Conservation (phyloP, 75 land plant genomes). For the Azolla pinnata region DNA sequence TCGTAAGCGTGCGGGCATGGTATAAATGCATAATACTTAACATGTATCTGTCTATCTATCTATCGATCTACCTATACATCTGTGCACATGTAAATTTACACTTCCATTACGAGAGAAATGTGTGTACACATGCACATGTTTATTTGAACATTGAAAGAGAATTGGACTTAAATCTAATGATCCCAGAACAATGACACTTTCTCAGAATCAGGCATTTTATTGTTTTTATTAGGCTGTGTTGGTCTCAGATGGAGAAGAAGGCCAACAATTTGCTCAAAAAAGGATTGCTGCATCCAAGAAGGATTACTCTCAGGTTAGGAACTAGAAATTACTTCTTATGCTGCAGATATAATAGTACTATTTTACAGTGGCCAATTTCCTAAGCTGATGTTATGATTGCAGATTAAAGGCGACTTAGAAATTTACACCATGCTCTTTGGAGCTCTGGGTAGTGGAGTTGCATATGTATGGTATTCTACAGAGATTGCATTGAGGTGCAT, state of each 20-base stretch:
- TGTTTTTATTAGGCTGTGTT: background rate
- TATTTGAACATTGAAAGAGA: too few species aligned
- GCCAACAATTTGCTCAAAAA: background rate
- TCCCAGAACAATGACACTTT: background rate
- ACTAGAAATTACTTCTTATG: background rate
- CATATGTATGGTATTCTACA: conserved; percentile 71
- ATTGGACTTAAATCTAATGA: too few species aligned
- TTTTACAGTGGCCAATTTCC: too few species aligned
- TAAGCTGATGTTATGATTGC: conserved; percentile 22
- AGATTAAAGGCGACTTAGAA: conserved; percentile 76
- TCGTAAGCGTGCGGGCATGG: conserved; percentile 71
- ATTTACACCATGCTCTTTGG: conserved; percentile 61
- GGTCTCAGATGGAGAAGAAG: background rate
- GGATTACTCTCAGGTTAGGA: background rate
- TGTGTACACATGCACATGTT: too few species aligned
- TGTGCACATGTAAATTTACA: too few species aligned
- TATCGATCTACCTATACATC: too few species aligned
- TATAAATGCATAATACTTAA: background rate
- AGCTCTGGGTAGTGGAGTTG: conserved; percentile 55
- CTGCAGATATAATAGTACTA: too few species aligned
- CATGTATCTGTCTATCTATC: background rate
- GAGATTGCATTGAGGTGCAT: conserved; percentile 73
- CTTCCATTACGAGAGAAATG: too few species aligned
- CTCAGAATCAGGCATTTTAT: background rate
- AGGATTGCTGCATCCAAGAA: background rate